Evolutionary conservation across 352 stramenopile species (phyloP), one percentile per base, ranked within the genome.

Genomic region (Phytophthora ohioensis): DNA sequence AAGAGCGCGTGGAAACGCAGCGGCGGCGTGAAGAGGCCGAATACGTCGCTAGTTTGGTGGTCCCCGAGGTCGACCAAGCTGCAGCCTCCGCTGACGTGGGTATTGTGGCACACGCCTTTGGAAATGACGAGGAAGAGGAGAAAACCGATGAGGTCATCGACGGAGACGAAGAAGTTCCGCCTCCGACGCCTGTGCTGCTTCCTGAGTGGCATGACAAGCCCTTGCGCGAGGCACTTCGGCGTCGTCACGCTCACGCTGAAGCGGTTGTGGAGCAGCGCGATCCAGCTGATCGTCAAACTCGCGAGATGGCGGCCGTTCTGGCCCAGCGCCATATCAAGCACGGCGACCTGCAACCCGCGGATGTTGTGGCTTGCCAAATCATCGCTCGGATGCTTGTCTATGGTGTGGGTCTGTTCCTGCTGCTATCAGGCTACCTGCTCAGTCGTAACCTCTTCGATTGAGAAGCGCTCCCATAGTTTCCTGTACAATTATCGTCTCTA

Each of bases 141-240:
- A 64, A 75, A 59, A 69, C 71, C 41, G 66, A 78, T 5, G 70
- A 80, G 11, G 66, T 41, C 8, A 36, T 59, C 13, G 8, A 71
- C 27, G 61, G 49, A n/a, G 49, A 73, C 35, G 46, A 65, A 57
- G 54, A 54, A 41, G 53, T 39, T 31, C 49, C 45, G 21, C 30
- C 45, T 5, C 53, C 57, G 5, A 54, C 41, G 8, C 67, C 76
- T 5, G 80, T 86, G 56, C 35, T 90, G 27, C 71, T 90, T 27
- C 85, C 85, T 6, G 85, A 88, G 38, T 92, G 85, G 85, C 81
- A 92, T 61, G 58, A 81, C 43, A 52, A 83, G 30, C 69, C 73
- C 2, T 32, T 91, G 36, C 77, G 81, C 3, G 67, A 87, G 27
- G 82, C 82, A 42, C 73, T 92, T 51, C 82, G 79, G 17, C 81